Percentiles rank a stretch among this genome's conserved stretches.
Conservation (phyloP, 768 basidiomycete genomes). For the Boletus huronensis region DNA sequence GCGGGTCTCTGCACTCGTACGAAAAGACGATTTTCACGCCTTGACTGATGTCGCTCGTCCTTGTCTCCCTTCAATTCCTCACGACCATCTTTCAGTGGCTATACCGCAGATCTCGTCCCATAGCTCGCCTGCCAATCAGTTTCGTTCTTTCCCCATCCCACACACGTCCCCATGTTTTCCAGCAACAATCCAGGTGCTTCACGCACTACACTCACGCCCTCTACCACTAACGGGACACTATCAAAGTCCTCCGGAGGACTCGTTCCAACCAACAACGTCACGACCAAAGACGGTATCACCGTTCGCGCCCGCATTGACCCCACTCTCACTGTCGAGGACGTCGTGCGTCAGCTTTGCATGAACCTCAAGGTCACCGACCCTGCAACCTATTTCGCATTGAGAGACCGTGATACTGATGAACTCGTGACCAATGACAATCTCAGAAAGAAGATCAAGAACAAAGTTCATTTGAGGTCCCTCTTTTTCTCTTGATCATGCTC, state of each 20-base stretch:
- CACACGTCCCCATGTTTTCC: constrained; percentile 23
- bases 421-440: constrained; percentile 87
- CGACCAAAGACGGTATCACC: constrained; percentile 67
- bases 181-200: constrained; percentile 30
- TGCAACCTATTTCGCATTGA: constrained; percentile 67
- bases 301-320: constrained; percentile 86
- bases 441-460: constrained; percentile 74
- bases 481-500: neutral
- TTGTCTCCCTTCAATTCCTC: neutral
- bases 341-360: constrained; percentile 76
- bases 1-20: constrained; percentile 15
- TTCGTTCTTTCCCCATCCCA: neutral
- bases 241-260: constrained; percentile 45
- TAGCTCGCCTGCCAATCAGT: neutral
- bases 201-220: constrained; percentile 28
- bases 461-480: constrained; percentile 72
- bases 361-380: constrained; percentile 78
- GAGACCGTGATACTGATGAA: constrained; percentile 75
- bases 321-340: constrained; percentile 78
- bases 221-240: constrained; percentile 32
- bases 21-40: constrained; percentile 40
- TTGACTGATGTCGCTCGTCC: constrained; percentile 36
- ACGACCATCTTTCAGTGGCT: constrained; percentile 4
- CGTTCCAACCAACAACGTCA: constrained; percentile 82
- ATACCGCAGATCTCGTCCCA: neutral